Evolutionary conservation across 192 early-diverging fungal species (phyloP).

Genomic region (Coemansia sp.): DNA sequence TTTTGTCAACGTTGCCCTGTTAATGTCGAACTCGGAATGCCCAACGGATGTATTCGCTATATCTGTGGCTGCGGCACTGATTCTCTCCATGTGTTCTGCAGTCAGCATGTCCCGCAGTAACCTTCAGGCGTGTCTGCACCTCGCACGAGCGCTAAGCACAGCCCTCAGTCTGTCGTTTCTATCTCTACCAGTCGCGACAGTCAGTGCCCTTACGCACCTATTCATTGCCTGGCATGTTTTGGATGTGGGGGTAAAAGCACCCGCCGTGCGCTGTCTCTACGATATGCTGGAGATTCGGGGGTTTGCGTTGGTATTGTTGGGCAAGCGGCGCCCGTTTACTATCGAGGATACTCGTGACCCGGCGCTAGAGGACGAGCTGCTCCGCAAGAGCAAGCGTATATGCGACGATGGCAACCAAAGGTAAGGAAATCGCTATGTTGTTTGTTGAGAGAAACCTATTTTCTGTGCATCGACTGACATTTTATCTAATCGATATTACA

Average conservation of each 20-base stretch:
- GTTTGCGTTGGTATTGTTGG: background rate
- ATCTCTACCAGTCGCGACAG: background rate
- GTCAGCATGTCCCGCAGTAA: background rate
- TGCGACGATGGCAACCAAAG: background rate
- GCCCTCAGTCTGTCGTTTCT: background rate
- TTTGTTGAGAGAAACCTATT: background rate
- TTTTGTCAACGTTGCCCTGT: background rate
- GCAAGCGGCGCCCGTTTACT: background rate
- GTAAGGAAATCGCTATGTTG: background rate
- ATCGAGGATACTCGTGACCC: background rate
- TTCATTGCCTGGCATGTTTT: background rate
- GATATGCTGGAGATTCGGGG: background rate
- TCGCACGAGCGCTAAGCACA: background rate
- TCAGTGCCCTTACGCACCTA: background rate
- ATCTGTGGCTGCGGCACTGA: background rate
- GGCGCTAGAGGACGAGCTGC: background rate
- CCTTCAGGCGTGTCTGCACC: background rate
- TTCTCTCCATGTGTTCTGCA: background rate
- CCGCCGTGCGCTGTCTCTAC: background rate
- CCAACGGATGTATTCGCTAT: background rate
- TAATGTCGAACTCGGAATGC: background rate
- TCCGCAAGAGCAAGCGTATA: background rate
- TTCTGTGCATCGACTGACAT: background rate
- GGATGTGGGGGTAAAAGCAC: background rate
- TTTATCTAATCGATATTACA: background rate